Conservation (phyloP, 106 monocot species). For the Dendrobium nobile region DNA sequence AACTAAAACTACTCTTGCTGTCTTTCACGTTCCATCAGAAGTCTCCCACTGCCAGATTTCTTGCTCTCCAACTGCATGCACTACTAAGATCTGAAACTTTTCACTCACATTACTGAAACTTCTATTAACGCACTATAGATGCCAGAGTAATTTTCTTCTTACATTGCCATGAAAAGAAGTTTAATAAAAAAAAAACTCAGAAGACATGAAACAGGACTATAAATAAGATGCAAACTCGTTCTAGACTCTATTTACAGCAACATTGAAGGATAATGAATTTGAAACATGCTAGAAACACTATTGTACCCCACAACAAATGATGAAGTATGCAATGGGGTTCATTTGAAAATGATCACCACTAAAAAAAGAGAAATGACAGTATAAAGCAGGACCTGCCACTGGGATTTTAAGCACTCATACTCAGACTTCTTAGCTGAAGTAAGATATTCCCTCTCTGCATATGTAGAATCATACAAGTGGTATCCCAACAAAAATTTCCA, state of each 20-base stretch:
- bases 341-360: background rate
- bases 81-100: background rate
- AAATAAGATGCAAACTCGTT: background rate
- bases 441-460: slow-evolving; percentile 72
- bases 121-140: background rate
- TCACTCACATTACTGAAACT: background rate
- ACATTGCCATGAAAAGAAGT: background rate
- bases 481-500: slow-evolving; percentile 75
- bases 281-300: background rate
- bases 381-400: slow-evolving; percentile 49
- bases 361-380: background rate
- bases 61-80: background rate
- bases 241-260: background rate
- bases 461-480: slow-evolving; percentile 56
- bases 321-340: background rate
- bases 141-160: background rate
- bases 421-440: slow-evolving; percentile 42
- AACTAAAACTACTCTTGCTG: background rate
- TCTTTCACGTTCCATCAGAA: background rate
- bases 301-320: background rate
- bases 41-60: background rate
- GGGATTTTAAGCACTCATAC: slow-evolving; percentile 61
- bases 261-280: background rate
- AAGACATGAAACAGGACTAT: background rate
- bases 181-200: background rate